Evolutionary conservation across 805 yeast species (phyloP), one percentile per base, ranked within the genome.

Genomic region (Candida awuae): DNA sequence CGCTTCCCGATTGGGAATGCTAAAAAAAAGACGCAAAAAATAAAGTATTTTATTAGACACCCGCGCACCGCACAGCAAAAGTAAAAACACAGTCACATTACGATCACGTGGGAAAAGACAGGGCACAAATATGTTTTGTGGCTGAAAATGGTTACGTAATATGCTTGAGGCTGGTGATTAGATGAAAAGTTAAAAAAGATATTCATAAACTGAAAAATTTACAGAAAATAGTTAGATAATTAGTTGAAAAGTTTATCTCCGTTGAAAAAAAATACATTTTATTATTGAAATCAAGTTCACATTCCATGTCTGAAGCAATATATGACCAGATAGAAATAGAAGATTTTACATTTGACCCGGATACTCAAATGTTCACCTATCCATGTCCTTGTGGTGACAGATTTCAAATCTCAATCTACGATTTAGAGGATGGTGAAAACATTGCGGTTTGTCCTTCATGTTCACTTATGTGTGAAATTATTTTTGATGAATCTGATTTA

Each of bases 341-440:
- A 61, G 98, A 92, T 59, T 88, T 92, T 78, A 79, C 87, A 3
- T 92, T 76, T 57, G 97, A 92, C 58, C 76, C 88, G 3, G 68
- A 66, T n/a, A 76, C 83, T 12, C 87, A 83, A 58, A 62, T 85
- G 19, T 85, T 88, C 62, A 82, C 86, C 36, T 90, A 88, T 53
- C 98, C 98, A 4, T 92, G 98, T 67, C 98, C 98, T 1, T 92
- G 98, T 61, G 98, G 98, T 8, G 98, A 92, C 60, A 71, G 78
- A 54, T 92, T 92, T 62, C 94, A 90, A 55, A 84, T 92, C 20
- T 68, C 75, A 22, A 67, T 87, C 36, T 92, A 82, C 51, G 98
- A 92, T 56, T 67, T 92, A 59, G 67, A 69, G 45, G 96, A 87
- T 50, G 98, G 97, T 8, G 94, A 85, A 51, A 87, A 86, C 44